Percentiles rank a stretch among this genome's conserved stretches.
Evolutionary conservation across 31 red algal species (phyloP).

Genomic region (Asparagopsis taxiformis): DNA sequence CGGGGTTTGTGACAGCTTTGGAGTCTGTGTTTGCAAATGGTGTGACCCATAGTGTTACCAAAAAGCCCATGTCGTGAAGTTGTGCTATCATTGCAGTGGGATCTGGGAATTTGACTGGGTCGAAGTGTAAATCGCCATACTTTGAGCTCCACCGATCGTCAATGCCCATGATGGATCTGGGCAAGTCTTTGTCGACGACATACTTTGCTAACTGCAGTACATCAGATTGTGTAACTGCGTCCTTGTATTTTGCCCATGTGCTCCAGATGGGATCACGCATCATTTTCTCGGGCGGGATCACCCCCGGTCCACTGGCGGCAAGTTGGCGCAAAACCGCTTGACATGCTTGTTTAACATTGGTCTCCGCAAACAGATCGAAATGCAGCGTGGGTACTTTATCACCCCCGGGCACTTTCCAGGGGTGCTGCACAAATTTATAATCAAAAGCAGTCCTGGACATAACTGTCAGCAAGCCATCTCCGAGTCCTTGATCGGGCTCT

Average conservation of each 20-base stretch:
- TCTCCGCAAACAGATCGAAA: slow-evolving; percentile 25
- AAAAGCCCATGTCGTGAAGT: slow-evolving; percentile 79
- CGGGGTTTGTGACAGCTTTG: slow-evolving; percentile 31
- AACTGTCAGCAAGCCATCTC: slow-evolving; percentile 45
- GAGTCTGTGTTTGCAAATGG: slow-evolving; percentile 81
- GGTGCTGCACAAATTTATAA: slow-evolving; percentile 41
- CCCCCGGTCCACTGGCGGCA: slow-evolving; percentile 20
- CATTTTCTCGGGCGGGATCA: slow-evolving; percentile 22
- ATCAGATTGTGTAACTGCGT: slow-evolving; percentile 73
- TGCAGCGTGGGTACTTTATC: slow-evolving; percentile 29
- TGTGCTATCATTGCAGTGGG: slow-evolving; percentile 70
- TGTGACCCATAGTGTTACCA: slow-evolving; percentile 86
- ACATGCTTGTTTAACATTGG: slow-evolving; percentile 44
- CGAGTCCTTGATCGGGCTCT: slow-evolving; percentile 8
- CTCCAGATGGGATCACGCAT: slow-evolving; percentile 90
- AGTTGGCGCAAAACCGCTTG: slow-evolving; percentile 16
- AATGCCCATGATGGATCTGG: slow-evolving; percentile 82
- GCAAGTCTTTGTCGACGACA: slow-evolving; percentile 60
- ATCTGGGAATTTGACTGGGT: slow-evolving; percentile 81
- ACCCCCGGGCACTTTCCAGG: slow-evolving; percentile 13
- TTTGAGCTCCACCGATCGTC: slow-evolving; percentile 86
- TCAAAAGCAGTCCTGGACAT: slow-evolving; percentile 62
- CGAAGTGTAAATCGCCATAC: slow-evolving; percentile 86
- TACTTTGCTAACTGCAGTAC: slow-evolving; percentile 78
- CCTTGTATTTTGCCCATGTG: slow-evolving; percentile 91